Conservation (phyloP, 805 yeast genomes). For the Candida adriatica region DNA sequence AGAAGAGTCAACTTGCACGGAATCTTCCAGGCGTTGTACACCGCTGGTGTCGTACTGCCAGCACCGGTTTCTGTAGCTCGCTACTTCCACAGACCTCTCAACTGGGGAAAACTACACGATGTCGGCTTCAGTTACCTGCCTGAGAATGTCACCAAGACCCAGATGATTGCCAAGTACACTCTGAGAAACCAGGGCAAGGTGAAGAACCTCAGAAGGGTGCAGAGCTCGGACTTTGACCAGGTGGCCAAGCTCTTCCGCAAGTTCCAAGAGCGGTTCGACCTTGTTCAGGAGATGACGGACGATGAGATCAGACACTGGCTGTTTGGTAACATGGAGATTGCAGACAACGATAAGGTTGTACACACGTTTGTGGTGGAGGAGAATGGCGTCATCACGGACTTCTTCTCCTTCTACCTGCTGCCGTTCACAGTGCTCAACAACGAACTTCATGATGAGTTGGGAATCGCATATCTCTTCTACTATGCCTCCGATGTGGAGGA, state of each 20-base stretch:
- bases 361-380: constrained; percentile 71
- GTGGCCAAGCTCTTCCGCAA: constrained; percentile 51
- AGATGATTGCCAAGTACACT: constrained; percentile 64
- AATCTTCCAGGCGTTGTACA: constrained; percentile 94
- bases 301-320: constrained; percentile 81
- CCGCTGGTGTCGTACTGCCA: constrained; percentile 88
- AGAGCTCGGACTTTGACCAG: constrained; percentile 52
- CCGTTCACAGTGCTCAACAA: constrained; percentile 80
- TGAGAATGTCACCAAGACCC: constrained; percentile 55
- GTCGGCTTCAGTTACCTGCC: constrained; percentile 89
- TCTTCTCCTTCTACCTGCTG: constrained; percentile 80
- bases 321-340: constrained; percentile 38
- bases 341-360: constrained; percentile 45
- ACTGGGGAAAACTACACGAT: constrained; percentile 84
- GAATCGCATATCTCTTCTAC: constrained; percentile 84
- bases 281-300: constrained; percentile 61
- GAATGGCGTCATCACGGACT: constrained; percentile 68
- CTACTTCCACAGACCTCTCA: constrained; percentile 88
- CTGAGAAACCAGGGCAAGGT: constrained; percentile 47
- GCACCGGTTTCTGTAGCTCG: constrained; percentile 87
- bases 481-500: constrained; percentile 66
- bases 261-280: constrained; percentile 65
- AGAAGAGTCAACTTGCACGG: constrained; percentile 78
- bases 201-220: constrained; percentile 46
- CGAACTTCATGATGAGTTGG: constrained; percentile 55